These are phyloP conservation scores for Populus nigra DNA, from an alignment of 345 rosid species.

Conservation along the genomic window DNA sequence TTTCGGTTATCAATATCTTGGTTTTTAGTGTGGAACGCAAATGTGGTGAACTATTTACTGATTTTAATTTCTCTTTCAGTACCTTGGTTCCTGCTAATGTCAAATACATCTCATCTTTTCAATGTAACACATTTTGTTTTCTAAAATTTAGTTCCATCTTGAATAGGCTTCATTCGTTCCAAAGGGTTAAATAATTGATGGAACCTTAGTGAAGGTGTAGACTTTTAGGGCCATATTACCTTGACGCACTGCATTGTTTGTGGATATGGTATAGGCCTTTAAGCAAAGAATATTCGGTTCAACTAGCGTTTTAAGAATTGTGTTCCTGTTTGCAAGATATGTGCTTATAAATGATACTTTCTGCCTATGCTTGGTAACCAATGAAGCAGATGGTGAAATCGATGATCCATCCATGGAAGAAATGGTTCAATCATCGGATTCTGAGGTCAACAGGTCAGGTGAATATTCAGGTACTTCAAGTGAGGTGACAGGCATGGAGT, in stretches of 20 bases:
- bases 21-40: too few species aligned
- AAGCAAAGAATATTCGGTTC: background rate
- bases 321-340: background rate
- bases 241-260: background rate
- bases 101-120: too few species aligned
- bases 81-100: too few species aligned
- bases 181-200: background rate
- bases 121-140: too few species aligned
- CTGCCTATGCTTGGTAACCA: background rate
- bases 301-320: background rate
- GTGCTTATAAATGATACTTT: background rate
- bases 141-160: background rate
- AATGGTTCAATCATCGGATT: conserved; percentile 11
- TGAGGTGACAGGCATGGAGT: conserved; percentile 39
- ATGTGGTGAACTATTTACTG: too few species aligned
- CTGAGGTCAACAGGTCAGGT: conserved; percentile 23
- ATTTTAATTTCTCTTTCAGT: too few species aligned
- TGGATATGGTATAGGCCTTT: background rate
- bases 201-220: too few species aligned
- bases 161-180: too few species aligned
- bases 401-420: conserved; percentile 43
- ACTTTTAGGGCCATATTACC: too few species aligned
- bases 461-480: conserved; percentile 41
- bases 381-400: conserved; percentile 51
- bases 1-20: too few species aligned